Conservation (phyloP, 225 moss, liverwort and hornwort genomes). For the Takakia lepidozioides region DNA sequence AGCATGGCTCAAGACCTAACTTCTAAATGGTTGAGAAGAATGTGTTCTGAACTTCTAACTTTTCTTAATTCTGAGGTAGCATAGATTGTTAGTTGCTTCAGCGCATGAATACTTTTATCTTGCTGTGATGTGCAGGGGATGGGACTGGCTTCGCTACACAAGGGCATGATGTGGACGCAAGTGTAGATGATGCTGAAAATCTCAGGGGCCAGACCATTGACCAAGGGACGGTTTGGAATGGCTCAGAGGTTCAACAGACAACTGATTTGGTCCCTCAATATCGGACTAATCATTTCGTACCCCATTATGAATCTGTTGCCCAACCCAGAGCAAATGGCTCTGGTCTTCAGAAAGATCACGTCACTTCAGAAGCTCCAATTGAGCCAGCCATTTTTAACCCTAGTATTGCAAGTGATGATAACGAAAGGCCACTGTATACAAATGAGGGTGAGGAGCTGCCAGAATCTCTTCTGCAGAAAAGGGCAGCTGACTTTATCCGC, state of each 20-base stretch:
- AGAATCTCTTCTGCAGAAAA: neutral
- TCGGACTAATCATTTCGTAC: slow-evolving; percentile 15
- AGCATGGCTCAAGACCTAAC: too few relatives aligned
- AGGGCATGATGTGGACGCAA: too few relatives aligned
- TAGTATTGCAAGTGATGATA: slow-evolving; percentile 10
- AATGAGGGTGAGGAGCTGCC: neutral
- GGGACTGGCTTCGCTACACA: too few relatives aligned
- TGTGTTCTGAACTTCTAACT: too few relatives aligned
- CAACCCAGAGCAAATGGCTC: slow-evolving; percentile 3
- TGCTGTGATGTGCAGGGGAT: too few relatives aligned
- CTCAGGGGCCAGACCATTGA: too few relatives aligned
- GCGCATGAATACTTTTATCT: too few relatives aligned
- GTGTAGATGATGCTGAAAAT: too few relatives aligned
- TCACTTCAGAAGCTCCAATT: slow-evolving; percentile 11
- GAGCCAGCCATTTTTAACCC: slow-evolving; percentile 12
- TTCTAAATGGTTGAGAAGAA: too few relatives aligned
- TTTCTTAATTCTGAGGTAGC: too few relatives aligned
- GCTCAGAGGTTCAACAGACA: slow-evolving; percentile 14
- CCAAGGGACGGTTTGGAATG: too few relatives aligned
- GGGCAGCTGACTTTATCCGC: neutral
- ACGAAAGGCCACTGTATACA: slow-evolving; percentile 5
- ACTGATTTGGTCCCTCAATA: slow-evolving; percentile 23
- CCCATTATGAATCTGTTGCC: slow-evolving; percentile 22
- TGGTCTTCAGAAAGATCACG: slow-evolving; percentile 13
- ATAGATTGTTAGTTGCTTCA: too few relatives aligned